Base-by-base conservation (phyloP, 345 rosid genomes). In the Salix koriyanagi region DNA sequence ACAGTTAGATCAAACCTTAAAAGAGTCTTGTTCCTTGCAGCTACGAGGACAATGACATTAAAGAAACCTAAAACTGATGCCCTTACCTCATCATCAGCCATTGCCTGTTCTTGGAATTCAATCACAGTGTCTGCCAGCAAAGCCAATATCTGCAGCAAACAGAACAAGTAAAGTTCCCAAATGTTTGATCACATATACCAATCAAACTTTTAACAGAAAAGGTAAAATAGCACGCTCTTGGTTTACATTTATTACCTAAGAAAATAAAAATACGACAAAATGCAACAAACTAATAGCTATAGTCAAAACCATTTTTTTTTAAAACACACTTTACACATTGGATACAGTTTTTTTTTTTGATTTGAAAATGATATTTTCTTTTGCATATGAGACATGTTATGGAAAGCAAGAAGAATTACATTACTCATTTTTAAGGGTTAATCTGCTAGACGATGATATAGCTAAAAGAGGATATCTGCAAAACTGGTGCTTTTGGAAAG, bases 41-140 rank as follows among this genome's bases (percentile, higher is more conserved):
- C 37, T 60, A 75, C 52, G 50, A 14, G 50, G 50, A 69, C 16
- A 44, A 18, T 48, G 50, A 69, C 21, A 52, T 46, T 13, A 74
- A n/a, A 69, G 50, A 42, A 69, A 72, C 61, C 26, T 67, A 46
- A 52, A 62, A 82, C 36, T 44, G 71, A 64, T 37, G 52, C 54
- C 32, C 65, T 73, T 75, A 92, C 97, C 93, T 90, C 97, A 74
- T 90, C 89, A 77, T 90, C 89, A 75, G 73, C 85, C 19, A 70
- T 67, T 75, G 84, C 89, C 85, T 92, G 99, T 81, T 94, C 97
- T 81, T 87, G 90, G 74, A 92, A 88, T 90, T 94, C 99, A 67
- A 89, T 85, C 81, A 92, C 79, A 52, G 90, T 79, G 82, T 92
- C 99, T 19, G 96, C 90, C 56, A 92, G 84, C 79, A 91, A 81